Percentiles rank a stretch among this genome's conserved stretches.
Conservation (phyloP, 2,329 filamentous ascomycete genomes). For the Zarea fungicola region DNA sequence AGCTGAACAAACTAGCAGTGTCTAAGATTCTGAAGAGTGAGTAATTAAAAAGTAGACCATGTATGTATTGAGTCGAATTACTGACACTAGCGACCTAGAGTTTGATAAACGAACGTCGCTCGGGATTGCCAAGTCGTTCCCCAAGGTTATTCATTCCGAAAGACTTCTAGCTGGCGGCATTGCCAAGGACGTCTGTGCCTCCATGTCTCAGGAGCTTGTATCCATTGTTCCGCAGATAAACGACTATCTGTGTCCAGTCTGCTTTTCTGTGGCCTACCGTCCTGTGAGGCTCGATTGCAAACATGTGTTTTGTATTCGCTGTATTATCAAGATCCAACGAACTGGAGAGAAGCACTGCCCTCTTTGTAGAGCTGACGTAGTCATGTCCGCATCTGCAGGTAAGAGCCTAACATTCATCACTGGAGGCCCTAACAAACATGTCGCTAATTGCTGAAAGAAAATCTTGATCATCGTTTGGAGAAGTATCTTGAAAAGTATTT, state of each 20-base stretch:
- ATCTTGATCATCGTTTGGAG: constrained; percentile 63
- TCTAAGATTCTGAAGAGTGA: constrained; percentile 80
- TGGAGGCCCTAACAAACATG: not conserved
- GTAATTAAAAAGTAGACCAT: constrained; percentile 19
- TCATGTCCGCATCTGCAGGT: constrained; percentile 65
- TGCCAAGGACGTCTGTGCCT: constrained; percentile 69
- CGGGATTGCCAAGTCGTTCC: constrained; percentile 60
- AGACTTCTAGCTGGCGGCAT: constrained; percentile 61
- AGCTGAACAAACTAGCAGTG: constrained; percentile 74
- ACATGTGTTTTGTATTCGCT: constrained; percentile 80
- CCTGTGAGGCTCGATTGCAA: constrained; percentile 71
- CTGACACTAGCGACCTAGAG: constrained; percentile 43
- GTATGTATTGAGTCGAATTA: not conserved
- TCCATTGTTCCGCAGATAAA: constrained; percentile 73
- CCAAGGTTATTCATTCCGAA: constrained; percentile 51
- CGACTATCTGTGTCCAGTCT: constrained; percentile 79
- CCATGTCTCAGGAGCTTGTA: constrained; percentile 68
- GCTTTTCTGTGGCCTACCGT: constrained; percentile 72
- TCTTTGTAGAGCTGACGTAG: constrained; percentile 66
- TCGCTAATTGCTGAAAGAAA: constrained; percentile 39
- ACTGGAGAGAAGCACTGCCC: constrained; percentile 65
- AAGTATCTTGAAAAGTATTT: constrained; percentile 73
- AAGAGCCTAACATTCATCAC: constrained; percentile 24
- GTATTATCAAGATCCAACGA: constrained; percentile 73
- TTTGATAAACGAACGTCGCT: constrained; percentile 83